A percentile compares a stretch with the other conserved stretches of the same genome.
Evolutionary conservation across 768 basidiomycete species (phyloP).

Genomic region (Hygrocybe coccinea): DNA sequence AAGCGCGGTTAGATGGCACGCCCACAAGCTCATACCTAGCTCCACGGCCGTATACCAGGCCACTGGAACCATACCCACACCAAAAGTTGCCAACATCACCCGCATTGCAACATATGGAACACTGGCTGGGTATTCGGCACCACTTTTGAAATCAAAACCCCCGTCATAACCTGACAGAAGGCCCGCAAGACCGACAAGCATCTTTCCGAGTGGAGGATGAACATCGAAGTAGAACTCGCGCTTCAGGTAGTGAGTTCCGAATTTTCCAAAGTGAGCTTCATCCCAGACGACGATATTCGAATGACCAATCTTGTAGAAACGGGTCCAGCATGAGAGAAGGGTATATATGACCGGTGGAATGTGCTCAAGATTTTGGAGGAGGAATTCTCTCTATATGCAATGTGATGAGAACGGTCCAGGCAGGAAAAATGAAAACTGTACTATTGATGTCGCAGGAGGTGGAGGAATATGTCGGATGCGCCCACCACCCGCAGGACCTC

Average conservation of each 20-base stretch:
- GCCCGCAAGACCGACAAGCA: conserved; percentile 94
- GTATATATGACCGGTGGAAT: conserved; percentile 83
- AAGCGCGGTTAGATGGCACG: conserved; percentile 85
- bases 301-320: conserved; percentile 88
- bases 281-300: conserved; percentile 92
- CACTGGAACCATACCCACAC: conserved; percentile 91
- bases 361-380: conserved; percentile 75
- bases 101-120: conserved; percentile 96
- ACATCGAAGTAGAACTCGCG: conserved; percentile 99
- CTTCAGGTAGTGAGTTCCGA: conserved; percentile 96
- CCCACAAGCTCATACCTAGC: conserved; percentile 84
- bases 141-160: conserved; percentile 90
- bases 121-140: conserved; percentile 70
- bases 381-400: conserved; percentile 57
- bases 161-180: conserved; percentile 90
- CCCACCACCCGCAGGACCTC: conserved; percentile 47
- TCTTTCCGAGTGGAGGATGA: conserved; percentile 97
- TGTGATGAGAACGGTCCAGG: conserved; percentile 6
- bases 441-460: conserved; percentile 64
- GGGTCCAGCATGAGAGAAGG: conserved; percentile 89
- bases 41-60: conserved; percentile 97
- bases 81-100: conserved; percentile 90
- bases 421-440: conserved; percentile 29
- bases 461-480: conserved; percentile 53
- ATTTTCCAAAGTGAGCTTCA: conserved; percentile 99